phyloP scores from a whole-genome alignment of 495 filamentous ascomycete genomes.

The Cudoniella acicularis region DNA sequence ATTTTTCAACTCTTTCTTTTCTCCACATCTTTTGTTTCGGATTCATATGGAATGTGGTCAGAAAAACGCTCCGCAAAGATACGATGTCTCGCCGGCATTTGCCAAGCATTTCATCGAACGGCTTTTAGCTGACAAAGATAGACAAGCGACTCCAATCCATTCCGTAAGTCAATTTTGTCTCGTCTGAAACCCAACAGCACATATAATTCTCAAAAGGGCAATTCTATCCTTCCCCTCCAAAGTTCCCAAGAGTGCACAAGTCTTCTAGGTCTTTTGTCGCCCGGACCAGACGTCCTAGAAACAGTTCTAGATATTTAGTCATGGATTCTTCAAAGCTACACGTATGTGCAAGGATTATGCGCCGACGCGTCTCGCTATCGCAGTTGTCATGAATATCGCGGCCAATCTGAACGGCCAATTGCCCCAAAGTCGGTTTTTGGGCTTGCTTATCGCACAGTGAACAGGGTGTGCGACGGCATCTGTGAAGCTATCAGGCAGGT shows the following conservation, averaged over 20 bases:
- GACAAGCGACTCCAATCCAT: neutral
- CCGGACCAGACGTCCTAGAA: neutral
- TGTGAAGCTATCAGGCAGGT: neutral
- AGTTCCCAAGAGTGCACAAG: neutral
- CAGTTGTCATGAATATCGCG: neutral
- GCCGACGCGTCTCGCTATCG: neutral
- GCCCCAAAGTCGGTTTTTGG: neutral
- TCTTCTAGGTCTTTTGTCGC: neutral
- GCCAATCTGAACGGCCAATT: neutral
- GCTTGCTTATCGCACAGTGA: neutral
- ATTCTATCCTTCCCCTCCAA: neutral
- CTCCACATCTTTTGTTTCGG: neutral
- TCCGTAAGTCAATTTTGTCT: too few species aligned
- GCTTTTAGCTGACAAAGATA: neutral
- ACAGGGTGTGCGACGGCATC: neutral
- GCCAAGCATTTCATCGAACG: neutral
- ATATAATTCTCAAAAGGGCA: neutral
- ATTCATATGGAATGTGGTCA: neutral
- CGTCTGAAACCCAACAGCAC: too few species aligned
- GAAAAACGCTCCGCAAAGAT: neutral
- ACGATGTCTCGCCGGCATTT: neutral
- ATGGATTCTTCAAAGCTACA: neutral
- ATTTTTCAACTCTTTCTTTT: neutral
- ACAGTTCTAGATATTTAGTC: neutral
- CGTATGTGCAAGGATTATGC: neutral